Base-by-base conservation (phyloP, 192 early-diverging fungal genomes). In the Tieghemiomyces parasiticus region DNA sequence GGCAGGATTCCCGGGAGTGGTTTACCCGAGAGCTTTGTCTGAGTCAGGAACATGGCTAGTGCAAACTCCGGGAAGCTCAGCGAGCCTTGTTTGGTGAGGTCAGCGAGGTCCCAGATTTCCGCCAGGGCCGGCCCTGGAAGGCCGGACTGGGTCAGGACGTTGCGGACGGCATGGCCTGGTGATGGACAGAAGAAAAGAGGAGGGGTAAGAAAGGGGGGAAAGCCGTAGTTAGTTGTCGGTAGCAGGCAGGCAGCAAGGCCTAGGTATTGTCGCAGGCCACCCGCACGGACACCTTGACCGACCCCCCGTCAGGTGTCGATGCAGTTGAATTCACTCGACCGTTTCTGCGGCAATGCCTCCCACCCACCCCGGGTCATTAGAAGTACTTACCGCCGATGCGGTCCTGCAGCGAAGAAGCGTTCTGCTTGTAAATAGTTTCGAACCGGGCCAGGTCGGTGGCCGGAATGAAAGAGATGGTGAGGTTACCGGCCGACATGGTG, bases 31-130 rank as follows among this genome's bases (percentile, higher is more conserved):
- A 82, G 65, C 32, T 77, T 72, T 13, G 75, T 68, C 42, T 80
- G 74, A 4, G 83, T 76, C 30, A 85, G 62, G 60, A 77, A 81
- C 83, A 85, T 80, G 26, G 83, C 79, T 51, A 85, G 58, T 46
- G 72, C 78, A 66, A 85, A 85, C 61, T 85, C 83, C 0, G 81
- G 65, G 62, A 81, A 68, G 29, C 79, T 75, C 29, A 85, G 69
- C 35, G 73, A 67, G 0, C 76, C 78, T 33, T 64, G 50, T 12
- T 64, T 59, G 13, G 67, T 69, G 0, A 77, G 60, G 46, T 85
- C 81, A 9, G 81, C 72, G 13, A 85, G 65, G 46, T 79, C 78
- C 82, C 82, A 83, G 31, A 83, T 70, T 42, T 71, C 65, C 49
- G 75, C 76, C 65, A 83, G 64, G 42, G 72, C 74, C n/a, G 63